Base-by-base conservation (phyloP, 805 yeast genomes). In the Torulaspora quercuum region DNA sequence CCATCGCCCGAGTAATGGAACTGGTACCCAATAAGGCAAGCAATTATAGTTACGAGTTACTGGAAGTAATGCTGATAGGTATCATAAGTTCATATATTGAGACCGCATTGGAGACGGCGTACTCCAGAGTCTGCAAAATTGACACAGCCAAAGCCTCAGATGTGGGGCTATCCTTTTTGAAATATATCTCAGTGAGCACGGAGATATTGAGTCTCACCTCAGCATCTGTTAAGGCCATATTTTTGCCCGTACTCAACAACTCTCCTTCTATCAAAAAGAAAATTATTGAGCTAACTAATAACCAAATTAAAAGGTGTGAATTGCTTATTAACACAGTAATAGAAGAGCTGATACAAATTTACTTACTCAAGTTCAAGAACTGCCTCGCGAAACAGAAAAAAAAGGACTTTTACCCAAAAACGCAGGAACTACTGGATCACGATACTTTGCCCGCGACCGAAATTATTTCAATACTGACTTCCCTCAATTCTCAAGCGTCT, bases 71-170 rank as follows among this genome's bases (percentile, higher is more conserved):
- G 34, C 59, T 86, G 14, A 69, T 75, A 30, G 87, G 82, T 37
- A 69, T 85, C 24, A 92, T 95, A 1, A 76, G 76, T 22, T 70
- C 80, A 3, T 87, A 84, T 52, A 72, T 88, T 28, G 88, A 84
- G 25, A 68, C 78, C 10, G 88, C 86, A 0, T 59, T 89, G 25
- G 95, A 86, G 48, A 76, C 78, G 3, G 70, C 87, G 1, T 82
- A 77, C 49, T 72, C 65, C 33, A 59, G 59, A 29, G 56, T 75
- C 20, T 59, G 57, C 34, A 63, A 64, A 46, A 64, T 68, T 46
- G 65, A 66, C 48, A 35, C 36, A 9, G 25, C 37, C 14, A 47
- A 37, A 37, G 29, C 48, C 36, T 29, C 59, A 47, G 45, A 52
- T 42, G 40, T 78, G 10, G 64, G 72, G 39, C 66, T 82, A 30